Evolutionary conservation across 208 protist genomes (phyloP).

Genomic region (Porcisia hertigi): DNA sequence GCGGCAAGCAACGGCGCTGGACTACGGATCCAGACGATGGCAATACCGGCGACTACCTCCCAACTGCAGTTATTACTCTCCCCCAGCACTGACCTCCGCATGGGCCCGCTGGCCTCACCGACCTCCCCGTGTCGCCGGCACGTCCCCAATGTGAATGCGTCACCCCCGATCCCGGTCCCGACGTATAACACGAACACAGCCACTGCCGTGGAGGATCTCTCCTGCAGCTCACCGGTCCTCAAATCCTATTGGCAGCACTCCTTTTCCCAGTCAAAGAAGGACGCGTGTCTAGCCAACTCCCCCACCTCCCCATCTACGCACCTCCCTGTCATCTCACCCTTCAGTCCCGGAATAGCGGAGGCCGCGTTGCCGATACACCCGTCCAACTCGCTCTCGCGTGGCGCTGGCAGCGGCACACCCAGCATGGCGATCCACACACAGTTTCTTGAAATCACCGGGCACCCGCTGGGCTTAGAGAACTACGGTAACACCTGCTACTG

Average conservation of each 20-base stretch:
- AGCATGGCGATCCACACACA: conserved; percentile 47
- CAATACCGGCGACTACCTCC: conserved; percentile 4
- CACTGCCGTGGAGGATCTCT: conserved; percentile 33
- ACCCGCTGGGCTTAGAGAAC: conserved; percentile 87
- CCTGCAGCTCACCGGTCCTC: conserved; percentile 56
- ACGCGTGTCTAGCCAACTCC: conserved; percentile 20
- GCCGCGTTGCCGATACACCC: conserved; percentile 1
- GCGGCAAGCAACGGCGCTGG: conserved; percentile 1
- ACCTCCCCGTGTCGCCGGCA: conserved; percentile 33
- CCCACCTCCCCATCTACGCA: conserved; percentile 22
- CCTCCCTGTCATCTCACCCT: conserved; percentile 19
- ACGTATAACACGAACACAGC: conserved; percentile 45
- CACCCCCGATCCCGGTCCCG: conserved; percentile 41
- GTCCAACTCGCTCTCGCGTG: neutral
- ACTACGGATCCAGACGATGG: neutral
- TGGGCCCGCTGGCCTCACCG: conserved; percentile 32
- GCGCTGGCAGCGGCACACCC: neutral
- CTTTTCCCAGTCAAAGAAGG: conserved; percentile 38
- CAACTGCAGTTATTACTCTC: conserved; percentile 7
- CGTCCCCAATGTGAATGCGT: conserved; percentile 11
- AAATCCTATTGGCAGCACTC: conserved; percentile 68
- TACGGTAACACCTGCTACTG: conserved; percentile 92
- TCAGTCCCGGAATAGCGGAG: conserved; percentile 2
- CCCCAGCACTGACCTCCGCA: conserved; percentile 29
- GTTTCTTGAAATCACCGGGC: conserved; percentile 75